Base-by-base conservation (phyloP, 139 green algal species). In the Marvania coccoides region DNA sequence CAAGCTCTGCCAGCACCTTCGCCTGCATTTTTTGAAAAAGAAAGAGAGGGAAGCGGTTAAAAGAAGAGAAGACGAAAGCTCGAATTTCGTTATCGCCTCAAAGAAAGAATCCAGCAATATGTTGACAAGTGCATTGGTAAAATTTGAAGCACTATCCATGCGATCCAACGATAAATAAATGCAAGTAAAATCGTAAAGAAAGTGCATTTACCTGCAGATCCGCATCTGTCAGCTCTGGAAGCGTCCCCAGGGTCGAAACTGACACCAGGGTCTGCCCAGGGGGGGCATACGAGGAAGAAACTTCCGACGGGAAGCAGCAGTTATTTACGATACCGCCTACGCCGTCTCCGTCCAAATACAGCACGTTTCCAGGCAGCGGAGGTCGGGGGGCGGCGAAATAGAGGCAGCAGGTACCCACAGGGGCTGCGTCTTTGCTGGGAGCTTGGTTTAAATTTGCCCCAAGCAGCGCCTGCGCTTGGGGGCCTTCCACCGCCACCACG, bases 331-430 rank as follows among this genome's bases (percentile, higher is more conserved):
- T 67, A 42, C 81, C 39, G 23, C 78, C 76, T 6, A 40, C 57
- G 10, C 74, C 77, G 23, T 88, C 79, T 19, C 91, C 92, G 54
- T 98, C 95, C 45, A 99, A 76, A 71, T 95, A 97, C 56, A 99
- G 80, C 13, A 96, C 82, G 67, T 83, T 81, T 45, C 64, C 71
- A 1, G 45, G 33, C 36, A 46, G 39, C 23, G 67, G 35, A 0
- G 72, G 48, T 4, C 38, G 53, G 2, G 35, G n/a, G 0, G 68
- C 68, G 3, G 37, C 69, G 77, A 94, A 96, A 74, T 96, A 97
- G n/a, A 97, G 54, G 75, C 82, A 91, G 65, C 65, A 83, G 10
- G 91, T 97, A 63, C 92, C 92, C 26, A 96, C 88, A 36, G 78
- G 82, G 0, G 63, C n/a, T 26, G 63, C 75, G 0, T 60, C 12